Evolutionary conservation across 164 flowering plant genomes (phyloP).

Genomic region (Sextonia rubra): DNA sequence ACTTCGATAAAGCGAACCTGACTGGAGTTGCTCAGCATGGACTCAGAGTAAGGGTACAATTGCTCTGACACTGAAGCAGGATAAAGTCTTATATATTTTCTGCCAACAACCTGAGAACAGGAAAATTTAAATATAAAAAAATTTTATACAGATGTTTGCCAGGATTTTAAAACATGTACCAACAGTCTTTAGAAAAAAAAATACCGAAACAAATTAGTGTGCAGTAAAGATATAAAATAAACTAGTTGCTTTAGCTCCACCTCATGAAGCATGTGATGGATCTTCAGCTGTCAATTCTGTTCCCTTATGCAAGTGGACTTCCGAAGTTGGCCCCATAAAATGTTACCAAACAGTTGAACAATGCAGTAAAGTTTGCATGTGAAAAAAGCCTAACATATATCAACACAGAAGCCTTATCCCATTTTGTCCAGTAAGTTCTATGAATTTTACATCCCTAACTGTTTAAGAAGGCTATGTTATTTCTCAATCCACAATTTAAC

Average conservation of each 20-base stretch:
- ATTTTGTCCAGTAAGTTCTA: no score
- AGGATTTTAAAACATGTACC: not conserved
- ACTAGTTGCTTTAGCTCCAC: not conserved
- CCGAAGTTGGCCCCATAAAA: no score
- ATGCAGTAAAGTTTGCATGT: no score
- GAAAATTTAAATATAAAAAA: not conserved
- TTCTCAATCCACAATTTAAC: no score
- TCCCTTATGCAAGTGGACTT: no score
- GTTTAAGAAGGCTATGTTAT: no score
- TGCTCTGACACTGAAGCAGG: conserved; percentile 68
- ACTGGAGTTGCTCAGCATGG: conserved; percentile 90
- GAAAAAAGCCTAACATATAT: no score
- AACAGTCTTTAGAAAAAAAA: no score
- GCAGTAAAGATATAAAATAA: not conserved
- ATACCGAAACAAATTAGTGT: not conserved
- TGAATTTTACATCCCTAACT: no score
- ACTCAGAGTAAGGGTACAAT: conserved; percentile 69
- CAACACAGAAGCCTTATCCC: no score
- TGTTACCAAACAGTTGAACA: no score
- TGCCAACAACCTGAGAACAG: conserved; percentile 78
- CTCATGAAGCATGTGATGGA: not conserved
- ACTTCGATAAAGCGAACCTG: conserved; percentile 45
- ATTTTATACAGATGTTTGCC: not conserved
- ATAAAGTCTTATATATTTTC: conserved; percentile 89
- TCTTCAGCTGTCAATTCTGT: no score